Evolutionary conservation across 1,284 basidiomycete genomes (phyloP), one percentile per base, ranked within the genome.

Genomic region (Cutaneotrichosporon arboriforme): DNA sequence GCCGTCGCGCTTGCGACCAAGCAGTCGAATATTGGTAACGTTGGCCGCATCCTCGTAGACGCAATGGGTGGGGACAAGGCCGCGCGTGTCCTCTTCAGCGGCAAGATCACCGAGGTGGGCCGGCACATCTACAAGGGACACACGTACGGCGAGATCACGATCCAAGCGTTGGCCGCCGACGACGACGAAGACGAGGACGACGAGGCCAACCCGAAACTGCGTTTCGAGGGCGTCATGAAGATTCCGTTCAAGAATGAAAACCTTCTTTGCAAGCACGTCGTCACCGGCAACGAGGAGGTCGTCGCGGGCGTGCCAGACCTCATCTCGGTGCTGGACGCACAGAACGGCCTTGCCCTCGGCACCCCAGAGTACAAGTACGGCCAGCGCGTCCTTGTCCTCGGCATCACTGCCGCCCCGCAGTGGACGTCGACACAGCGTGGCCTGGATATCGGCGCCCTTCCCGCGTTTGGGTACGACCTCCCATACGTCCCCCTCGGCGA

Each of bases 201-300:
- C 12, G 8, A 20, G 12, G 17, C 8, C 9, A n/a, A 20, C 14
- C 31, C 31, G 18, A 42, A 21, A 31, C 13, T 22, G 26, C 12
- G 8, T 7, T 51, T 51, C 23, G 14, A 33, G 23, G 50, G 50
- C 31, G 9, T n/a, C 4, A 31, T 51, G 37, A 45, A 39, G 35
- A 35, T 82, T 43, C 22, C 41, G 10, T 82, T 83, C 73, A 80
- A 82, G 63, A 83, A 83, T 61, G 81, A 83, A 63, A 82, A 83
- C 61, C 65, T 82, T 3, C 76, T 76, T 50, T 78, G 76, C 9
- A 77, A 79, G 55, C 74, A 77, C 49, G 72, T 72, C 21, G 69
- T 73, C 1, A 68, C 65, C 61, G 64, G 34, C 15, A 21, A 46
- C 15, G 21, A 46, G 34, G 33, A 9, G 13, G 13, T 76, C 26